Conservation (phyloP, 1,284 basidiomycete species). For the Schizophyllum commune region DNA sequence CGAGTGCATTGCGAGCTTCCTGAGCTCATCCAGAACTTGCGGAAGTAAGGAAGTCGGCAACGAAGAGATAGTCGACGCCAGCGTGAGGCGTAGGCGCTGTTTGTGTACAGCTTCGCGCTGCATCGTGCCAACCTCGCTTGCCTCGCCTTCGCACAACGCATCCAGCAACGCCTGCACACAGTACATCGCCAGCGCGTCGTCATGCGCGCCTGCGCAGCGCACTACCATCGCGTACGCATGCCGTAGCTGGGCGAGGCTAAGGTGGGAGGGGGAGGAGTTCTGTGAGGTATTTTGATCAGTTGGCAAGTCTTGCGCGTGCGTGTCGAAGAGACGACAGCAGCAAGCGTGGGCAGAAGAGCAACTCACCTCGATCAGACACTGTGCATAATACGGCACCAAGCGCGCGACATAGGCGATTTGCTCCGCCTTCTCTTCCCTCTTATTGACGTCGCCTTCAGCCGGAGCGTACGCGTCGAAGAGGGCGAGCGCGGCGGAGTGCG, state of each 20-base stretch:
- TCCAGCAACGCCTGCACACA: slow-evolving; percentile 48
- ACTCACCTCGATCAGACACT: slow-evolving; percentile 55
- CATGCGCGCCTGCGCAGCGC: slow-evolving; percentile 19
- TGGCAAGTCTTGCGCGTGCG: too few species aligned
- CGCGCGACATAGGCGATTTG: slow-evolving; percentile 29
- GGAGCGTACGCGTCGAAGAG: slow-evolving; percentile 55
- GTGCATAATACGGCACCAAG: slow-evolving; percentile 60
- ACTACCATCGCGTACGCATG: slow-evolving; percentile 44
- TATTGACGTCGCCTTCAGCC: slow-evolving; percentile 18
- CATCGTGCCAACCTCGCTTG: not conserved
- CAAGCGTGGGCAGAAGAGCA: too few species aligned
- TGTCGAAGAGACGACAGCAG: too few species aligned
- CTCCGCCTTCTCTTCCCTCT: not conserved
- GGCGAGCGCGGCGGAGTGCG: slow-evolving; percentile 67
- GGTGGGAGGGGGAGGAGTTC: slow-evolving; percentile 55
- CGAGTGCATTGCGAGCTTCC: not conserved
- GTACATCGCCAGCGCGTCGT: slow-evolving; percentile 46
- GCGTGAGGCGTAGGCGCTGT: not conserved
- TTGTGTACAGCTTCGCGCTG: not conserved
- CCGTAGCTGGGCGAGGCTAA: slow-evolving; percentile 52
- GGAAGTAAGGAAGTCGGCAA: not conserved
- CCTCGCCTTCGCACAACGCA: slow-evolving; percentile 15
- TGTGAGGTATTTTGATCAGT: slow-evolving; percentile 21
- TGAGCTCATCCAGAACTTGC: not conserved
- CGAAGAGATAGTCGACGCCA: not conserved